Evolutionary conservation across 305 asterid genomes (phyloP), one percentile per base, ranked within the genome.

Genomic region (Fraxinus nigra): DNA sequence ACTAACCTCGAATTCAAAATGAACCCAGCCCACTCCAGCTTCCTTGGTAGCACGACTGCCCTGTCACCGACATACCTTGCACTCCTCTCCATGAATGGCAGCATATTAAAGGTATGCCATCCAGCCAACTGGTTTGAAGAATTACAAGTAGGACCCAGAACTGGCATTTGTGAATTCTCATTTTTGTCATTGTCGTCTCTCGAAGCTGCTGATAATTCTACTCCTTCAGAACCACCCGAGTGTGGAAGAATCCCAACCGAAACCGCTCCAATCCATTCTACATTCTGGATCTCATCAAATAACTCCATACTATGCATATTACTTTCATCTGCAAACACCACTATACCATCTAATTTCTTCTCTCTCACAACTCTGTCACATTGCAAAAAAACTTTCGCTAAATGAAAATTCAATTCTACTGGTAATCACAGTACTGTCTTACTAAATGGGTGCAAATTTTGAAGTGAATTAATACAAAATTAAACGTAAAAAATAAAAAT

Each of bases 111-210:
- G 0, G 92, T 86, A 83, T 96, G 98, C 99, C 98, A 96, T 40
- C 98, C 99, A 43, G 89, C 92, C 83, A 92, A 84, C 72, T 90
- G 91, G 87, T 91, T 84, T 6, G 98, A 89, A 1, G 98, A 88
- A 83, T 94, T 94, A 83, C 99, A 96, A n/a, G 91, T 91, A 0
- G 99, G 99, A 48, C 99, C 99, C 80, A 92, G 98, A 82, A 94
- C 81, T 0, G 98, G 97, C 76, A 92, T 56, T 75, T 85, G 90
- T 4, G 88, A 82, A 82, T 80, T 89, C 72, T 85, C 94, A 69
- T 84, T 86, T 14, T 81, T 85, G 56, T 76, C 87, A 20, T 59
- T 81, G 28, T 85, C 91, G 51, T 88, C 91, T 65, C 78, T 87
- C 81, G 84, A 88, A 48, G 67, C 88, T 2, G 48, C 75, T 0